These are phyloP conservation scores for Cystobasidium pallidum DNA, from an alignment of 1,284 basidiomycete genomes.

Conservation along the genomic window DNA sequence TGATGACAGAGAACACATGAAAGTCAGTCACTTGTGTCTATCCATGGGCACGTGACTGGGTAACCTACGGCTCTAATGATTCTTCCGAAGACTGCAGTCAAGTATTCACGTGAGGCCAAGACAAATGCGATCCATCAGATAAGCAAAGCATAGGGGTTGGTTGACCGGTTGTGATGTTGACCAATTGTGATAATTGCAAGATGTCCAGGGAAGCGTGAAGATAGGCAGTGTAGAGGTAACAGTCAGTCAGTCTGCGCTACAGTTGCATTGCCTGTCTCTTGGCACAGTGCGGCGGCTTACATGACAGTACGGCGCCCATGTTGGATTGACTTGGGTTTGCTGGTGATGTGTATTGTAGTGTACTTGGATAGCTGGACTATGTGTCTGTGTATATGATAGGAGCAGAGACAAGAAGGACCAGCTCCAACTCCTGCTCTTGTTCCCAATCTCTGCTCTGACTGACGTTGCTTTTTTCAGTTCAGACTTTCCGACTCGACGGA, in stretches of 20 bases:
- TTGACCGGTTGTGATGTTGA: no score
- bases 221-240: no score
- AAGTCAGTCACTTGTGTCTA: background rate
- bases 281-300: constrained; percentile 2
- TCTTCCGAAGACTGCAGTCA: constrained; percentile 34
- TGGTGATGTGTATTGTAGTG: background rate
- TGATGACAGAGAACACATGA: background rate
- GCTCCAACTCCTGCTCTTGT: background rate
- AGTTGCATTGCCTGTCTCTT: no score
- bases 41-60: background rate
- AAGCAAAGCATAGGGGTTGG: constrained; percentile 1
- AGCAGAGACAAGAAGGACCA: constrained; percentile 5
- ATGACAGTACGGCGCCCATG: constrained; percentile 30
- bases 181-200: no score
- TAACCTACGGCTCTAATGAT: constrained; percentile 25
- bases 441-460: background rate
- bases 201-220: background rate
- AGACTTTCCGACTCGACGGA: constrained; percentile 1
- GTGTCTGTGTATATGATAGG: background rate
- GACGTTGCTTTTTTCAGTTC: background rate
- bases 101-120: background rate
- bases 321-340: background rate
- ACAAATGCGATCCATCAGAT: background rate
- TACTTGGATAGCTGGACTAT: background rate
- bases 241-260: no score